phyloP scores from a whole-genome alignment of 257 asterid genomes.

The Solanum paucissectum region DNA sequence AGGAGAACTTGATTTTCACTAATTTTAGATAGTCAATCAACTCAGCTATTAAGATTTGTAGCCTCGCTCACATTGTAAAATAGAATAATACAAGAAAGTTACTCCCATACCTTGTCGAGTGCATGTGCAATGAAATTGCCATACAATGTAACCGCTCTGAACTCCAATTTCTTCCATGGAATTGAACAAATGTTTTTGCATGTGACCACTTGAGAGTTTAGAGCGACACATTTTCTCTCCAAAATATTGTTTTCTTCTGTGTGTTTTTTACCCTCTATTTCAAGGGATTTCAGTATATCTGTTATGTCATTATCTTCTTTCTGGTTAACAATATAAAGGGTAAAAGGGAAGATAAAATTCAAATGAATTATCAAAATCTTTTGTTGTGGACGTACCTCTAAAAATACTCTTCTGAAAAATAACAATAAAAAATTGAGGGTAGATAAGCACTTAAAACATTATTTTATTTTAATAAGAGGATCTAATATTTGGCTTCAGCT shows the following conservation, averaged over 20 bases:
- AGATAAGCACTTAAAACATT: neutral
- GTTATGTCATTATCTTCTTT: neutral
- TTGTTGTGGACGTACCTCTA: neutral
- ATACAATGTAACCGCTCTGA: neutral
- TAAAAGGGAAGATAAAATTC: neutral
- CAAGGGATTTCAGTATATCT: neutral
- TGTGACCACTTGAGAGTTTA: neutral
- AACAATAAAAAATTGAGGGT: neutral
- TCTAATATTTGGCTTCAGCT: neutral
- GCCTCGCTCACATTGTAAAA: neutral
- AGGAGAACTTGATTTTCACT: neutral
- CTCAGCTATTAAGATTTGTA: neutral
- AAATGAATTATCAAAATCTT: neutral
- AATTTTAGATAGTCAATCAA: neutral
- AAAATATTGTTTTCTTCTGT: neutral
- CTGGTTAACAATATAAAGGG: neutral
- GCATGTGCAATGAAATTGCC: neutral
- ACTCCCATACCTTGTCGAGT: neutral
- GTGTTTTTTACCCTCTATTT: neutral
- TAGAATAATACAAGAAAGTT: neutral
- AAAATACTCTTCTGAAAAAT: neutral
- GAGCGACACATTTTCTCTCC: neutral
- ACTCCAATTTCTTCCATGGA: slow-evolving; percentile 1
- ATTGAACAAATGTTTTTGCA: slow-evolving; percentile 6
- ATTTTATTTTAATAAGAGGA: neutral